Evolutionary conservation across 805 yeast genomes (phyloP).

Genomic region (Pichia pseudocactophila): DNA sequence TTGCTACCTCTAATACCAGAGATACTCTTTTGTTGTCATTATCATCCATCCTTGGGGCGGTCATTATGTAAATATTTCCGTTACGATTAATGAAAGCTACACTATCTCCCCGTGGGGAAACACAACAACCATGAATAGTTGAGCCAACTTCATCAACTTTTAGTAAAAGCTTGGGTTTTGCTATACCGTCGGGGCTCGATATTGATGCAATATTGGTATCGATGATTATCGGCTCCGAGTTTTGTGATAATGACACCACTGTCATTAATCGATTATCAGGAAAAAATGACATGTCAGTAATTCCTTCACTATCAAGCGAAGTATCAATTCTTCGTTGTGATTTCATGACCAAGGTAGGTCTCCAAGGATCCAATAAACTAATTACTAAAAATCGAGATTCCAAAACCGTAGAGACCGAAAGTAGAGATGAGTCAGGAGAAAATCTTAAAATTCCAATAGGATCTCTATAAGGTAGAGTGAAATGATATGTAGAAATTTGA

Average conservation of each 20-base stretch:
- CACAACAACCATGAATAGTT: conserved; percentile 59
- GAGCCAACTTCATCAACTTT: conserved; percentile 76
- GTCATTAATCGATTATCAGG: conserved; percentile 53
- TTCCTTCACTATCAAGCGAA: conserved; percentile 77
- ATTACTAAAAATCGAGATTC: conserved; percentile 77
- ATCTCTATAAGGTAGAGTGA: conserved; percentile 79
- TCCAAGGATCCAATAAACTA: conserved; percentile 50
- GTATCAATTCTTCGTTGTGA: conserved; percentile 56
- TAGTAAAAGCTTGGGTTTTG: conserved; percentile 52
- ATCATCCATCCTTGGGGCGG: conserved; percentile 49
- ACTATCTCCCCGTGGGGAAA: conserved; percentile 83
- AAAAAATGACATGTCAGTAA: conserved; percentile 70
- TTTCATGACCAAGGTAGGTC: conserved; percentile 61
- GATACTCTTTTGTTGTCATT: conserved; percentile 52
- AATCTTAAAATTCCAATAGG: conserved; percentile 70
- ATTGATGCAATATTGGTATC: conserved; percentile 50
- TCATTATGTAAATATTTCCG: conserved; percentile 65
- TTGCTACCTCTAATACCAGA: conserved; percentile 67
- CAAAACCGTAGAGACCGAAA: conserved; percentile 67
- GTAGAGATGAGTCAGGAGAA: conserved; percentile 59
- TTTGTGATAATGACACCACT: conserved; percentile 49
- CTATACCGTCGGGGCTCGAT: conserved; percentile 33
- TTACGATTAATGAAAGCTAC: conserved; percentile 71
- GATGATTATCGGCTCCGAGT: conserved; percentile 57
- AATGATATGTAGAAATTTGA: conserved; percentile 23